These are phyloP conservation scores for Cajanus cajan DNA, from an alignment of 306 rosid species.

Conservation along the genomic window DNA sequence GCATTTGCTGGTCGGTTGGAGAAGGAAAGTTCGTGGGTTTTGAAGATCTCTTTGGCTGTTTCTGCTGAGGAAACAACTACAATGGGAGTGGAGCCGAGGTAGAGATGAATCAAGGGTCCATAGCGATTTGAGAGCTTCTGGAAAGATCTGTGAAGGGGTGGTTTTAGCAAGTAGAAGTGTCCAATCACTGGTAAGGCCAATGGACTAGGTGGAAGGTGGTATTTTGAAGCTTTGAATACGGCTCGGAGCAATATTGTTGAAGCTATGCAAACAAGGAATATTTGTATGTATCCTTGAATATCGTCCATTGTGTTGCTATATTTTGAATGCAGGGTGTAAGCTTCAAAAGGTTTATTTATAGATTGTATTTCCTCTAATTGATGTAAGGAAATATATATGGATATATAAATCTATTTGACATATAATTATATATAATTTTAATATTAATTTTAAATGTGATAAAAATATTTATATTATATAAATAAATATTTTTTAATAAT, in stretches of 20 bases:
- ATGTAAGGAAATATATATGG: too few relatives aligned
- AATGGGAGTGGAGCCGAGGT: conserved; percentile 46
- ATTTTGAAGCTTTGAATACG: conserved; percentile 35
- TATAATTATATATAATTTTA: too few relatives aligned
- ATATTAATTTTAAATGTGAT: too few relatives aligned
- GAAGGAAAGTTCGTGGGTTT: conserved; percentile 47
- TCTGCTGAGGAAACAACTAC: conserved; percentile 54
- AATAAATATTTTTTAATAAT: too few relatives aligned
- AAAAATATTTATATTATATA: too few relatives aligned
- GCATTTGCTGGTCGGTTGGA: conserved; percentile 39
- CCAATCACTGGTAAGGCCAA: conserved; percentile 42
- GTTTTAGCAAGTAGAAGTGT: conserved; percentile 35
- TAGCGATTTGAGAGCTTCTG: conserved; percentile 46
- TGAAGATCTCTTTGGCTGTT: conserved; percentile 53
- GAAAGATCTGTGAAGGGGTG: conserved; percentile 42
- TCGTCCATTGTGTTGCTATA: conserved; percentile 35
- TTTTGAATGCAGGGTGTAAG: too few relatives aligned
- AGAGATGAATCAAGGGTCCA: conserved; percentile 54
- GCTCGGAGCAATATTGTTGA: conserved; percentile 30
- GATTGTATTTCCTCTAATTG: too few relatives aligned
- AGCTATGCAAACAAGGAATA: conserved; percentile 38
- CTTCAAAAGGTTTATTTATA: too few relatives aligned
- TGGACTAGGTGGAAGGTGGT: conserved; percentile 42
- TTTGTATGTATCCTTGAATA: conserved; percentile 38
- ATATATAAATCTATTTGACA: too few relatives aligned